A percentile compares a stretch with the other conserved stretches of the same genome.
phyloP scores from a whole-genome alignment of 2,329 filamentous ascomycete genomes.

The Verticillium nubilum region DNA sequence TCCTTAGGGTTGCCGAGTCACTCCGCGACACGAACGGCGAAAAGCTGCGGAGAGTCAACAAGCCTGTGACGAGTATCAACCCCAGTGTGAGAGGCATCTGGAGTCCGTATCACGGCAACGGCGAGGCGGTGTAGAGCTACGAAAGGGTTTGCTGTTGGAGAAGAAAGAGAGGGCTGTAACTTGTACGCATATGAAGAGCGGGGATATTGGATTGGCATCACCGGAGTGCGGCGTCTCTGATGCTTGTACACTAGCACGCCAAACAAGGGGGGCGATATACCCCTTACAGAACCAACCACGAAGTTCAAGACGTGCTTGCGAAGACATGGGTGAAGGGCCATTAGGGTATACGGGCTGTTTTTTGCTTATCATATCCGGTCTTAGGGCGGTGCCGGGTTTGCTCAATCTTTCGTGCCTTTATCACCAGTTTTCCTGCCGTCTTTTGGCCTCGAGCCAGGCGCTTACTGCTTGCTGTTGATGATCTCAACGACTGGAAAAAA shows the following conservation, averaged over 20 bases:
- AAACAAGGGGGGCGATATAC: background rate
- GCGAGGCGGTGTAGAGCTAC: conserved; percentile 42
- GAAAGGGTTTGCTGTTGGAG: background rate
- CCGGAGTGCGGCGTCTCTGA: background rate
- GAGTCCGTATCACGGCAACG: conserved; percentile 63
- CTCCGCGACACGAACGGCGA: conserved; percentile 71
- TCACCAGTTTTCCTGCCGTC: background rate
- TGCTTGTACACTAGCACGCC: conserved; percentile 2
- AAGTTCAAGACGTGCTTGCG: background rate
- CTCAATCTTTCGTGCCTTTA: background rate
- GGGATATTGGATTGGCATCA: background rate
- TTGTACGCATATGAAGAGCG: background rate
- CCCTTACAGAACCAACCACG: background rate
- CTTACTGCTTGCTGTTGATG: conserved; percentile 51
- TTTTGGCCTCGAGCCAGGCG: background rate
- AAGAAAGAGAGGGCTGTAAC: background rate
- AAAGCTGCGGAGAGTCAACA: conserved; percentile 59
- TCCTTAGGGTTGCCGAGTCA: conserved; percentile 72
- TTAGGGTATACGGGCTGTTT: background rate
- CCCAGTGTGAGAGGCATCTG: conserved; percentile 64
- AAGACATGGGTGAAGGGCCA: background rate
- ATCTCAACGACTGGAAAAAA: conserved; percentile 48
- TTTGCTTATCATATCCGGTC: background rate
- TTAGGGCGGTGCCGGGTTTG: background rate
- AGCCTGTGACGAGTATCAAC: conserved; percentile 59